Conservation (phyloP, 179 eudicot species). For the Silene coronaria region DNA sequence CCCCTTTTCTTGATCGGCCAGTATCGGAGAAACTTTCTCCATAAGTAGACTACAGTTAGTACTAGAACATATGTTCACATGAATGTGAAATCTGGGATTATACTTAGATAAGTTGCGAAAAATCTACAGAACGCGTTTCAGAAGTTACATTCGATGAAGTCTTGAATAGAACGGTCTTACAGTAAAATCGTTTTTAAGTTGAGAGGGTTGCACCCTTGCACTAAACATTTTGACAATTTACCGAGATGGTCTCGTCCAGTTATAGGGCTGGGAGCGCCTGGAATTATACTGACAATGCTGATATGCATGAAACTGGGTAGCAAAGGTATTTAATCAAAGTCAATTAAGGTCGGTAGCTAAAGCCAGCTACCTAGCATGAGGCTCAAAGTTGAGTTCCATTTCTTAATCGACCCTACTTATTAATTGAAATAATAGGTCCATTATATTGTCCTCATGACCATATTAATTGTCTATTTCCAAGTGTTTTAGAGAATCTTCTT, state of each 20-base stretch:
- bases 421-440: background rate
- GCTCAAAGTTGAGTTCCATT: background rate
- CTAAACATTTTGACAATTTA: too few species aligned
- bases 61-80: constrained; percentile 18
- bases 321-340: background rate
- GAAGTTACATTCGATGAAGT: too few species aligned
- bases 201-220: too few species aligned
- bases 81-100: constrained; percentile 20
- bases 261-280: too few species aligned
- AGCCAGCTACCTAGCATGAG: constrained; percentile 17
- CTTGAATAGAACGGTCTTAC: too few species aligned
- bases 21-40: constrained; percentile 10
- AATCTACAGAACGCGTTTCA: background rate
- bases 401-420: background rate
- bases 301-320: background rate
- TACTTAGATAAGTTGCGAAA: background rate
- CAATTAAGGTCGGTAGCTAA: constrained; percentile 16
- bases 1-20: background rate
- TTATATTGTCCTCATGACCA: too few species aligned
- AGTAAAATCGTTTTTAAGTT: too few species aligned
- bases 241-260: too few species aligned
- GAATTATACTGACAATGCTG: too few species aligned
- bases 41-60: constrained; percentile 13
- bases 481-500: too few species aligned
- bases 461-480: too few species aligned